Evolutionary conservation across 2,329 filamentous ascomycete species (phyloP).

Genomic region (Trichoderma atrobrunneum): DNA sequence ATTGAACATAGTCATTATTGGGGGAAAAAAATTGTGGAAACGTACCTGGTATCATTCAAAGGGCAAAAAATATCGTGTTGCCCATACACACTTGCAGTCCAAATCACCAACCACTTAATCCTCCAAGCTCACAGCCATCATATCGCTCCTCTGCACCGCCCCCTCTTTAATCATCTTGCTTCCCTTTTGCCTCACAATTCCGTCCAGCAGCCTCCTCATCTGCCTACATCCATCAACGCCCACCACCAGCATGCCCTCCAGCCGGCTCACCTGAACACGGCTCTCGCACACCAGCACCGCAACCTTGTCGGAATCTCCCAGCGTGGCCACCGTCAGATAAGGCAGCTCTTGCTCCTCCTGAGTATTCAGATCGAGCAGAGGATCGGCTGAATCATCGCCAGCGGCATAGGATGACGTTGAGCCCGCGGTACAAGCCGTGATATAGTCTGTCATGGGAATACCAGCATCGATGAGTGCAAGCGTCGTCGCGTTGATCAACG

Average conservation of each 20-base stretch:
- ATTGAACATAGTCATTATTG: not conserved
- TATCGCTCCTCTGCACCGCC: constrained; percentile 47
- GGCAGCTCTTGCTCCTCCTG: constrained; percentile 86
- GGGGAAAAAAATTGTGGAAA: not conserved
- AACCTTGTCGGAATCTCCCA: constrained; percentile 71
- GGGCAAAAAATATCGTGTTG: not conserved
- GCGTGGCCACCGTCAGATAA: constrained; percentile 79
- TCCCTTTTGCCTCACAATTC: constrained; percentile 71
- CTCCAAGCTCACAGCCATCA: constrained; percentile 52
- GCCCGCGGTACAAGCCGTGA: constrained; percentile 84
- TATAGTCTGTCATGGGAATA: constrained; percentile 90
- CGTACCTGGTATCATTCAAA: constrained; percentile 15
- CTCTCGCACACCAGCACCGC: constrained; percentile 83
- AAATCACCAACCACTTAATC: constrained; percentile 23
- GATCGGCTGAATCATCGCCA: constrained; percentile 69
- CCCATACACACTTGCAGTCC: not conserved
- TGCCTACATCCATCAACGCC: constrained; percentile 90
- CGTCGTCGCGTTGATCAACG: constrained; percentile 86
- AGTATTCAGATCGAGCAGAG: constrained; percentile 74
- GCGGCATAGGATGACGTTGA: constrained; percentile 66
- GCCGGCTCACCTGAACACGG: constrained; percentile 72
- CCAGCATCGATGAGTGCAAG: constrained; percentile 92
- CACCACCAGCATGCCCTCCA: constrained; percentile 92
- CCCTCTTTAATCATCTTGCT: constrained; percentile 60
- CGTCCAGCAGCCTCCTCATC: constrained; percentile 76